Conservation (phyloP, 106 monocot genomes). For the Posidonia australis region DNA sequence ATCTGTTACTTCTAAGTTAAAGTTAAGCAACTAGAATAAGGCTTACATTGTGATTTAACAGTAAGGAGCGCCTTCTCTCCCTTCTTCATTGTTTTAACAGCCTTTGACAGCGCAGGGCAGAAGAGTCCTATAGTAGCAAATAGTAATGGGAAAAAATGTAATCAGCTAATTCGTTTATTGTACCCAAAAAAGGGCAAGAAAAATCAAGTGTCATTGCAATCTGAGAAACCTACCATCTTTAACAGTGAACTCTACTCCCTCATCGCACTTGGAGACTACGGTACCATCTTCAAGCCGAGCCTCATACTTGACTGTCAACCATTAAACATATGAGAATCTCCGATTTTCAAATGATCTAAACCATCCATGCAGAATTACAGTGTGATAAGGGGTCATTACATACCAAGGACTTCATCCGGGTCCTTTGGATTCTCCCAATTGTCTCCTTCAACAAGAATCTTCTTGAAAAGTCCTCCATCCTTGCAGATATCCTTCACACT, state of each 20-base stretch:
- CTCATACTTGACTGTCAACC: constrained; percentile 57
- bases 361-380: not conserved
- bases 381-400: not conserved
- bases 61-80: constrained; percentile 66
- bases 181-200: not conserved
- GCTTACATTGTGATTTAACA: constrained; percentile 66
- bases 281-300: constrained; percentile 75
- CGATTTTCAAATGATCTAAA: not conserved
- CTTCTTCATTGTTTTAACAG: constrained; percentile 80
- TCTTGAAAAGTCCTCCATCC: constrained; percentile 75
- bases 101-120: constrained; percentile 57
- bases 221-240: constrained; percentile 52
- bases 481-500: constrained; percentile 79
- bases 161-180: too few species aligned
- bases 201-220: not conserved
- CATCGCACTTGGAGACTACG: constrained; percentile 52
- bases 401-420: constrained; percentile 74
- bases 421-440: constrained; percentile 88
- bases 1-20: too few species aligned
- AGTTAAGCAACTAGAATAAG: not conserved
- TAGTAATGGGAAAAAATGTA: not conserved
- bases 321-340: not conserved
- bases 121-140: constrained; percentile 31
- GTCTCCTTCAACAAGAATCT: constrained; percentile 53
- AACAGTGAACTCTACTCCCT: constrained; percentile 81